Percentiles rank a stretch among this genome's conserved stretches.
phyloP scores from a whole-genome alignment of 305 asterid species.

The Solanum hybrid region DNA sequence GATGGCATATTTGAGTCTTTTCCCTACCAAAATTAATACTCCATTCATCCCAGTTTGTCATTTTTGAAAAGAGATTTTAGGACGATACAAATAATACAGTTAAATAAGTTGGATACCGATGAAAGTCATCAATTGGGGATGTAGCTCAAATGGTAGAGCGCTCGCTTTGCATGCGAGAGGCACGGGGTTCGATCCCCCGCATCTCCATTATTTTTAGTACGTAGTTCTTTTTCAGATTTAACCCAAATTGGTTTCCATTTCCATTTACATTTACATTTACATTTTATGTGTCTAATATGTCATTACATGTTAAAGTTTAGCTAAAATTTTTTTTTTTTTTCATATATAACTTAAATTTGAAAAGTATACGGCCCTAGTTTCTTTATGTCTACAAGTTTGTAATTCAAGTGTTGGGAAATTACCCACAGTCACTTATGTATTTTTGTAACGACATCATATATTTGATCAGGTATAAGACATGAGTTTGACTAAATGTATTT shows the following conservation, averaged over 20 bases:
- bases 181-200: conserved; percentile 99
- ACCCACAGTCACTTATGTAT: too few species aligned
- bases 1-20: too few species aligned
- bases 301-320: background rate
- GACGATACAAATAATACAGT: too few species aligned
- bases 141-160: conserved; percentile 99
- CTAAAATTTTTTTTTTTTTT: too few species aligned
- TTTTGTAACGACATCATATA: background rate
- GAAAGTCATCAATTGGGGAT: conserved; percentile 32
- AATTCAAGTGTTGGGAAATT: too few species aligned
- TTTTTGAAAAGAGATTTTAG: background rate
- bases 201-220: conserved; percentile 35
- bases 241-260: background rate
- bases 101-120: too few species aligned
- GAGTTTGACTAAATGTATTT: background rate
- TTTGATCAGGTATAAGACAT: background rate
- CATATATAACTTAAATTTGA: too few species aligned
- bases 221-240: background rate
- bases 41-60: background rate
- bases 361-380: background rate
- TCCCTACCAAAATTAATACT: too few species aligned
- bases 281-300: background rate
- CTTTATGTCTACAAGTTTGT: background rate
- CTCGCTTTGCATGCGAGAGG: conserved; percentile 99
- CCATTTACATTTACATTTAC: background rate